Conservation (phyloP, 768 basidiomycete species). For the Mrakia frigida region DNA sequence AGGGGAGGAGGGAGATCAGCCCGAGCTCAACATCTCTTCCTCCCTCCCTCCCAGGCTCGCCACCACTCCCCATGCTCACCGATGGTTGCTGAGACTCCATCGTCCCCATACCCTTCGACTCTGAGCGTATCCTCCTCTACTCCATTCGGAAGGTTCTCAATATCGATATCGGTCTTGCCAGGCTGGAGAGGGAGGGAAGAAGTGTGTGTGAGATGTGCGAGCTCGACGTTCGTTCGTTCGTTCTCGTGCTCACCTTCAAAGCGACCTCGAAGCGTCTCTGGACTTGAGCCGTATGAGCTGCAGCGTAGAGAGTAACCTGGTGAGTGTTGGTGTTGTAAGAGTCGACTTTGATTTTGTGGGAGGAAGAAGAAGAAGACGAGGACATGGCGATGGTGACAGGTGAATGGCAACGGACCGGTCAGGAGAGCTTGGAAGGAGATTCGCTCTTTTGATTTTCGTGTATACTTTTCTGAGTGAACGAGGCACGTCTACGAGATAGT, state of each 20-base stretch:
- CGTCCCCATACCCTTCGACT: conserved; percentile 4
- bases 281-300: not conserved
- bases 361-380: not conserved
- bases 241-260: not conserved
- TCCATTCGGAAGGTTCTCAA: conserved; percentile 7
- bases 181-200: not conserved
- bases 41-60: not conserved
- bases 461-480: too few species aligned
- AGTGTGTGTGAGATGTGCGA: not conserved
- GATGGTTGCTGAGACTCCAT: not conserved
- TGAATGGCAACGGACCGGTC: too few species aligned
- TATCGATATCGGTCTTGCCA: conserved; percentile 2
- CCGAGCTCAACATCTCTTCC: not conserved
- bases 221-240: not conserved
- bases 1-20: not conserved
- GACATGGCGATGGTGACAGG: too few species aligned
- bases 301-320: not conserved
- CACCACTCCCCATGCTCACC: not conserved
- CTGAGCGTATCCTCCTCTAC: conserved; percentile 1
- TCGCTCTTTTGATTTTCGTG: too few species aligned
- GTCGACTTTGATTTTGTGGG: conserved; percentile 8
- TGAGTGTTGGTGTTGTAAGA: not conserved
- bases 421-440: too few species aligned
- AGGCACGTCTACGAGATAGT: too few species aligned
- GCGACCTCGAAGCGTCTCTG: conserved; percentile 2